phyloP scores from a whole-genome alignment of 345 rosid species.

The Viola odorata region DNA sequence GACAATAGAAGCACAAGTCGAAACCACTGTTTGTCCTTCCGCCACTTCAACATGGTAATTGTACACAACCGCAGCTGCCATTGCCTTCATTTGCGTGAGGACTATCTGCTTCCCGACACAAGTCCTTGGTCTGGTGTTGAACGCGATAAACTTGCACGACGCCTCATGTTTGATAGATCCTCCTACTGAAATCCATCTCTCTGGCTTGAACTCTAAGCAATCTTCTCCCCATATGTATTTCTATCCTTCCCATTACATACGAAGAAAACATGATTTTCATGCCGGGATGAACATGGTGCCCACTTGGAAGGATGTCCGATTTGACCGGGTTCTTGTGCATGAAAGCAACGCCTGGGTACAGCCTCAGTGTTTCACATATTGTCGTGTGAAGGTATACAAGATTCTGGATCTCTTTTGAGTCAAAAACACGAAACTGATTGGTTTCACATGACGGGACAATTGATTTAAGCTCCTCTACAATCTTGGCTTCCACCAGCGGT shows the following conservation, averaged over 20 bases:
- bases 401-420: slow-evolving; percentile 40
- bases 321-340: slow-evolving; percentile 54
- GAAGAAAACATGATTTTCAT: slow-evolving; percentile 56
- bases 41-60: slow-evolving; percentile 34
- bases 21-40: slow-evolving; percentile 40
- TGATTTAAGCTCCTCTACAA: slow-evolving; percentile 35
- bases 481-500: slow-evolving; percentile 21
- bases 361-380: slow-evolving; percentile 62
- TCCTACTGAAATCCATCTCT: slow-evolving; percentile 40
- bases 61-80: slow-evolving; percentile 31
- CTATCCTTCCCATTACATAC: slow-evolving; percentile 81
- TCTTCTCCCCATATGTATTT: slow-evolving; percentile 63
- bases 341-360: slow-evolving; percentile 74
- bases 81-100: slow-evolving; percentile 67
- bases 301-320: slow-evolving; percentile 59
- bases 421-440: slow-evolving; percentile 24
- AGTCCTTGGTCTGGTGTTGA: slow-evolving; percentile 71
- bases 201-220: slow-evolving; percentile 56
- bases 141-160: too few species aligned
- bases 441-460: slow-evolving; percentile 9
- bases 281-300: slow-evolving; percentile 45
- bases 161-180: slow-evolving; percentile 38
- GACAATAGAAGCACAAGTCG: slow-evolving; percentile 50
- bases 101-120: slow-evolving; percentile 78
- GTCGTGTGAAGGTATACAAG: slow-evolving; percentile 46